Evolutionary conservation across 106 monocot species (phyloP), one percentile per base, ranked within the genome.

Genomic region (Dendrobium chrysotoxum): DNA sequence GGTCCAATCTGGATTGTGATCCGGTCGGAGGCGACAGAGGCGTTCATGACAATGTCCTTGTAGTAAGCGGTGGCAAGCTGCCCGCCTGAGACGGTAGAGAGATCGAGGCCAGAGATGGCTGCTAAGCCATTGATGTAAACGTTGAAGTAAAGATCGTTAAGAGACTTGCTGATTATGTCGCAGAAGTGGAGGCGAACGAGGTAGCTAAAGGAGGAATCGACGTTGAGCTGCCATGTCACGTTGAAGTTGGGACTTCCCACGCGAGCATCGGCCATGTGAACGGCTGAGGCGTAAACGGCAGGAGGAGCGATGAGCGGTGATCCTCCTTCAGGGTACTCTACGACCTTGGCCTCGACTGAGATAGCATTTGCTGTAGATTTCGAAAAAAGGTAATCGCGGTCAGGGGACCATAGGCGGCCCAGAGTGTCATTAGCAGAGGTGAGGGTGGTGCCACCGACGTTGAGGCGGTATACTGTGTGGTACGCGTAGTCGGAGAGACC

Each of bases 361-460:
- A 82, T 79, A 35, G 17, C 77, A 71, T 81, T 82, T 2, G 85
- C 93, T 2, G 87, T 61, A 16, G 89, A 84, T 40, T 28, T 57
- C 1, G 81, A 75, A 78, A 81, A 72, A 2, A 92, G 57, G 74
- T 54, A 91, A 5, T 30, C 0, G 0, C 9, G 44, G 72, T 92
- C 96, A 6, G 42, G 40, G 0, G 42, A 72, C 96, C 96, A 96
- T 40, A 30, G 40, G 1, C 96, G 88, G 4, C 75, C 72, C 17
- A 96, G 87, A 4, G 96, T 88, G 76, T 96, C 96, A 28, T 96
- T 91, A 21, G 79, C 57, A 3, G 96, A 79, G 7, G 86, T 86
- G 81, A 96, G 87, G 20, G 15, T 1, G 1, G 88, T 75, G 4
- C 96, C 96, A 28, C 96, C 96, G 10, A 96, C 86, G 74, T 96